phyloP scores from a whole-genome alignment of 2,329 filamentous ascomycete species.

The Fusarium buharicum region DNA sequence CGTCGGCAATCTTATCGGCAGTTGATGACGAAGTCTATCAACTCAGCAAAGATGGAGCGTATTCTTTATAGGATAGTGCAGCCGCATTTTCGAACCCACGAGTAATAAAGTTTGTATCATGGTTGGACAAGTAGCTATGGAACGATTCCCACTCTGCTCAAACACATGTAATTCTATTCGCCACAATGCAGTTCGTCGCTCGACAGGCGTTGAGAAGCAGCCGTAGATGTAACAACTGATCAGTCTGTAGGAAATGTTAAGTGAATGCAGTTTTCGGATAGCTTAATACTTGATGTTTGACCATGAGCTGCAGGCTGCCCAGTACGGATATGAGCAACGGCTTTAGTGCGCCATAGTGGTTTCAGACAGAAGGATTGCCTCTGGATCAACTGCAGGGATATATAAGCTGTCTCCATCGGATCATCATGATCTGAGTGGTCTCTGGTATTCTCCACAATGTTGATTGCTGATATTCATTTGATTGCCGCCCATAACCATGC shows the following conservation, averaged over 20 bases:
- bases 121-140: neutral
- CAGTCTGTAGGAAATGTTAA: neutral
- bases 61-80: neutral
- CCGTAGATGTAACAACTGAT: neutral
- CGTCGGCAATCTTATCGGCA: constrained; percentile 3
- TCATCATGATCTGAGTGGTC: neutral
- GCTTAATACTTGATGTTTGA: neutral
- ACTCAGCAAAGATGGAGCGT: neutral
- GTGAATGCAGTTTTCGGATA: neutral
- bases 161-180: neutral
- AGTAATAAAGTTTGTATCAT: neutral
- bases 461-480: neutral
- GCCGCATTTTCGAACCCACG: neutral
- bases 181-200: constrained; percentile 3
- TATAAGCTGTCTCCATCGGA: neutral
- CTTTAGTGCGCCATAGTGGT: neutral
- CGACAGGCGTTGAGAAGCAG: constrained; percentile 12
- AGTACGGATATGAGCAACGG: neutral
- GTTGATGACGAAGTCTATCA: neutral
- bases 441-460: constrained; percentile 3
- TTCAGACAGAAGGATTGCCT: neutral
- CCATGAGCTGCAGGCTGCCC: neutral
- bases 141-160: neutral
- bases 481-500: neutral
- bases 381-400: neutral